These are phyloP conservation scores for Candida silvicultrix DNA, from an alignment of 805 yeast genomes.

Conservation along the genomic window DNA sequence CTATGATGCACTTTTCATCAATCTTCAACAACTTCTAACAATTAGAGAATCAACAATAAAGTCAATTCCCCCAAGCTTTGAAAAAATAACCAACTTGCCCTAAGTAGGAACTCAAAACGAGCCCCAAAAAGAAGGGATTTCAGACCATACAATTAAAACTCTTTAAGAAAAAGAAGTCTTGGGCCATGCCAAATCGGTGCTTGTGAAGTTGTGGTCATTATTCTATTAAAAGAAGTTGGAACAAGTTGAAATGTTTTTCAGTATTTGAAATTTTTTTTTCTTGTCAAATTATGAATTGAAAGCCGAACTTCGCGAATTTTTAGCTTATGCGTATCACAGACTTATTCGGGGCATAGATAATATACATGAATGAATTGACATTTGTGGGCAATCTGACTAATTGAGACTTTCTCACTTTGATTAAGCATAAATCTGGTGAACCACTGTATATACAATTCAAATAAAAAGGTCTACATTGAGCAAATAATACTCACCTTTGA, in stretches of 20 bases:
- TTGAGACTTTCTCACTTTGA: too few relatives aligned
- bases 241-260: background rate
- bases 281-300: background rate
- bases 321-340: too few relatives aligned
- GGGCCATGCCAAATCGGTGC: background rate
- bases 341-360: background rate
- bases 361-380: too few relatives aligned
- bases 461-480: too few relatives aligned
- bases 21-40: slow-evolving; percentile 1
- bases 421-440: too few relatives aligned
- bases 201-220: background rate
- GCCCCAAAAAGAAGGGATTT: slow-evolving; percentile 13
- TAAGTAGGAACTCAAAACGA: slow-evolving; percentile 17
- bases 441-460: too few relatives aligned
- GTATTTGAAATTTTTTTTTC: background rate
- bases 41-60: background rate
- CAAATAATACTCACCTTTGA: too few relatives aligned
- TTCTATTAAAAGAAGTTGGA: background rate
- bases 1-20: slow-evolving; percentile 22
- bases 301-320: background rate
- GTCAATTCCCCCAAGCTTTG: background rate
- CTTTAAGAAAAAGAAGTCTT: background rate
- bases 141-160: background rate
- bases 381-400: too few relatives aligned
- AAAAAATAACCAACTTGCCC: slow-evolving; percentile 8